phyloP scores from a whole-genome alignment of 2,329 filamentous ascomycete genomes.

The Pseudogymnoascus sp. region DNA sequence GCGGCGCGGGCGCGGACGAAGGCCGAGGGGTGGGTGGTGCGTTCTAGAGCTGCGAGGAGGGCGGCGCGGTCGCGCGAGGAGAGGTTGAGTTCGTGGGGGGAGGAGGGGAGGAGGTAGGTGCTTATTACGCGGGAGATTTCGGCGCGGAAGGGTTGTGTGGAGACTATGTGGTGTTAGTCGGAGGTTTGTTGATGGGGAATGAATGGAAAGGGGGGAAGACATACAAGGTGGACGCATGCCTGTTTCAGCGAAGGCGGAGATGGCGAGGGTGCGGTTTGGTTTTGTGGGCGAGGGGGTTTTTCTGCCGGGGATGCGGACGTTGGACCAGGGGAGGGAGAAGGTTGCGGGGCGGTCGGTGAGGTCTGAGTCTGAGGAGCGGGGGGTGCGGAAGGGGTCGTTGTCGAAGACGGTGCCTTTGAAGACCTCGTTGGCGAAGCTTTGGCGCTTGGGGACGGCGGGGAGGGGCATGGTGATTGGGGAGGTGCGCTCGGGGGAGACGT shows the following conservation, averaged over 20 bases:
- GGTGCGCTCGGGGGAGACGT: constrained; percentile 41
- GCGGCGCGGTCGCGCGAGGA: constrained; percentile 55
- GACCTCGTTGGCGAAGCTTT: constrained; percentile 33
- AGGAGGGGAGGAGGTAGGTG: constrained; percentile 62
- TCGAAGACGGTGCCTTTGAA: constrained; percentile 62
- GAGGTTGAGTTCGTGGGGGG: constrained; percentile 65
- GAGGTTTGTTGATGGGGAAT: background rate
- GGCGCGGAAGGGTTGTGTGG: constrained; percentile 67
- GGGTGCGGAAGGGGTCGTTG: constrained; percentile 55
- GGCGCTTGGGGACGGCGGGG: constrained; percentile 24
- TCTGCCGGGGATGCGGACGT: background rate
- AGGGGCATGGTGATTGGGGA: constrained; percentile 35
- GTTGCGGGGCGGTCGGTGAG: background rate
- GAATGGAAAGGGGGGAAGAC: constrained; percentile 27
- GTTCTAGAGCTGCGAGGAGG: constrained; percentile 58
- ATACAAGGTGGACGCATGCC: constrained; percentile 63
- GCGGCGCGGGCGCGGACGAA: constrained; percentile 51
- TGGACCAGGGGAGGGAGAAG: background rate
- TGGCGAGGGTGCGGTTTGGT: constrained; percentile 34
- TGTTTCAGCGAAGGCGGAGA: constrained; percentile 54
- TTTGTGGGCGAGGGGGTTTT: constrained; percentile 3
- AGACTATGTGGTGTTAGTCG: constrained; percentile 43
- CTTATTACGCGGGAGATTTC: constrained; percentile 67
- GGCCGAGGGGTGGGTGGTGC: constrained; percentile 71
- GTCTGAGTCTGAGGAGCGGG: constrained; percentile 41